These are phyloP conservation scores for Cryptosporidium baileyi DNA, from an alignment of 169 alveolate genomes.

Conservation along the genomic window DNA sequence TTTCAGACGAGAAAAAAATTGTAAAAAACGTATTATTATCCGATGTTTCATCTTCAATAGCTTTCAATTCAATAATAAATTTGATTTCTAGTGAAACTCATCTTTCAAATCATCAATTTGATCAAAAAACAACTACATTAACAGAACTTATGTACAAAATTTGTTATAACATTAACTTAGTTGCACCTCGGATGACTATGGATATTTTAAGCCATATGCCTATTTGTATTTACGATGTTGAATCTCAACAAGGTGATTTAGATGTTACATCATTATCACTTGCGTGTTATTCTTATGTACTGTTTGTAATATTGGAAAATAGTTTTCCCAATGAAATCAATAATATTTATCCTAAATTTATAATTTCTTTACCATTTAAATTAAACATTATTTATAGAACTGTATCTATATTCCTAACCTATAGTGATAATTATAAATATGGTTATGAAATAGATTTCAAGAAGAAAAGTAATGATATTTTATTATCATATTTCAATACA, in stretches of 20 bases:
- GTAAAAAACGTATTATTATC: too few species aligned
- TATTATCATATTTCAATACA: conserved; percentile 40
- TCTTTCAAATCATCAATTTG: background rate
- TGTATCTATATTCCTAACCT: conserved; percentile 2
- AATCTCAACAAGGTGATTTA: conserved; percentile 56
- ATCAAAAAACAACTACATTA: background rate
- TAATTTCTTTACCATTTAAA: conserved; percentile 25
- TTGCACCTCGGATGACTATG: conserved; percentile 6
- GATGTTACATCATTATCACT: conserved; percentile 55
- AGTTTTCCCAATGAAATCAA: background rate
- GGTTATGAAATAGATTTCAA: conserved; percentile 5
- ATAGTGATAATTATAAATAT: conserved; percentile 4
- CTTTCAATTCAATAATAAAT: background rate
- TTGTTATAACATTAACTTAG: conserved; percentile 18
- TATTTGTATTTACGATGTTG: conserved; percentile 38
- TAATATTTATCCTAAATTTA: conserved; percentile 11
- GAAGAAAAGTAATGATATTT: background rate
- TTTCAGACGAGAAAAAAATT: background rate
- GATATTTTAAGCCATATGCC: conserved; percentile 54
- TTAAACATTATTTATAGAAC: conserved; percentile 44
- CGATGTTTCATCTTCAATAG: background rate
- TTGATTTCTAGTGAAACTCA: background rate
- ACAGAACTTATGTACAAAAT: background rate
- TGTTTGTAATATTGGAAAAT: conserved; percentile 15
- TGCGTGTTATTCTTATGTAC: conserved; percentile 40